These are phyloP conservation scores for Aureobasidium sp. DNA, from an alignment of 2,329 filamentous ascomycete species.

Conservation along the genomic window DNA sequence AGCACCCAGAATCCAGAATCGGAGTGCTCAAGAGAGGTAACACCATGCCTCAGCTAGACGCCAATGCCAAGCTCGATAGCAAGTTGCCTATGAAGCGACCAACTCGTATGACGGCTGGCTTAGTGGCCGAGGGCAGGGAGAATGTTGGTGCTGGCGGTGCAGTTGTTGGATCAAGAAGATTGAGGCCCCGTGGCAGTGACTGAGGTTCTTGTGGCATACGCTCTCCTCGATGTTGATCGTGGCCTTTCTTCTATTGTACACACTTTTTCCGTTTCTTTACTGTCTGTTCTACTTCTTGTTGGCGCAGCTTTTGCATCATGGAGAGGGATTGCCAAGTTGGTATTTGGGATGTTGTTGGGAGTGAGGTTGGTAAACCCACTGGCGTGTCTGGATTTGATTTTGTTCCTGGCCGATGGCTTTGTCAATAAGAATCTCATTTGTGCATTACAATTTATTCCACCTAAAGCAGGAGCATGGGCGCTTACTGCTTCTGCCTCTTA, in stretches of 20 bases:
- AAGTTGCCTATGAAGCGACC: slow-evolving; percentile 40
- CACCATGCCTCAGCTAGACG: slow-evolving; percentile 24
- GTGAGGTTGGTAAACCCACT: neutral
- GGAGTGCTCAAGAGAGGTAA: slow-evolving; percentile 37
- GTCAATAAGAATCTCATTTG: slow-evolving; percentile 10
- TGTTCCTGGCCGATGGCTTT: neutral
- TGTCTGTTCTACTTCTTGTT: neutral
- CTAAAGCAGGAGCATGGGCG: too few relatives aligned
- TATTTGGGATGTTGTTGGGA: too few relatives aligned
- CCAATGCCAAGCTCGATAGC: slow-evolving; percentile 26
- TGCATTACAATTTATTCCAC: too few relatives aligned
- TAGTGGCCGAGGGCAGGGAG: slow-evolving; percentile 28
- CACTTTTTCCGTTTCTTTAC: neutral
- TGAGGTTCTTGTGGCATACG: slow-evolving; percentile 32
- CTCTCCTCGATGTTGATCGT: neutral
- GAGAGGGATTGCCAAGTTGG: neutral
- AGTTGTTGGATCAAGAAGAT: slow-evolving; percentile 40
- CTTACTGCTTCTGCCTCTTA: too few relatives aligned
- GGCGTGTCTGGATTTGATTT: neutral
- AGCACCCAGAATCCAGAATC: slow-evolving; percentile 21
- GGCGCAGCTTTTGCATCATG: neutral
- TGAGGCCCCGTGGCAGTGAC: slow-evolving; percentile 35
- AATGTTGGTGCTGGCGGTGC: slow-evolving; percentile 34
- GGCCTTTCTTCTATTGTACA: neutral
- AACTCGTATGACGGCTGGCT: slow-evolving; percentile 37